A percentile compares a stretch with the other conserved stretches of the same genome.
phyloP scores from a whole-genome alignment of 305 asterid genomes.

The Fraxinus sp. region DNA sequence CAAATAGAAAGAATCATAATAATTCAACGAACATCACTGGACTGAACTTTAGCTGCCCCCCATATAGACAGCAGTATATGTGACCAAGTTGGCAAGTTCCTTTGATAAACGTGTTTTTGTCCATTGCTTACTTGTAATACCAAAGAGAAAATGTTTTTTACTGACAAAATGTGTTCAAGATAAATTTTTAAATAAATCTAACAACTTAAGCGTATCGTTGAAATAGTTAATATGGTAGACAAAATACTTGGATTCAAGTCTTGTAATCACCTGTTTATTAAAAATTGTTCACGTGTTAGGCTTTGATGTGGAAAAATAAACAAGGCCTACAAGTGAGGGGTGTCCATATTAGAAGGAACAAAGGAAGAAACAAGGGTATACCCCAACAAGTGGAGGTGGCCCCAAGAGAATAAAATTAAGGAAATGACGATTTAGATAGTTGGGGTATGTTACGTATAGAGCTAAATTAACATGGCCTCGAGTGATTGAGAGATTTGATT shows the following conservation, averaged over 20 bases:
- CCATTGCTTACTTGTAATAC: neutral
- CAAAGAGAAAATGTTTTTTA: neutral
- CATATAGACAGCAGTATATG: neutral
- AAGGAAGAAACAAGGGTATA: neutral
- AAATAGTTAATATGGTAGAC: neutral
- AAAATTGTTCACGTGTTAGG: neutral
- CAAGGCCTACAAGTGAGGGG: neutral
- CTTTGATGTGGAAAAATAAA: neutral
- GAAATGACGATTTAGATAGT: neutral
- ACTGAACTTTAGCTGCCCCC: neutral
- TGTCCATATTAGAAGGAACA: neutral
- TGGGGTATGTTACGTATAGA: neutral
- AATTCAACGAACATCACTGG: neutral
- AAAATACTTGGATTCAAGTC: neutral
- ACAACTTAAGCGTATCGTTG: neutral
- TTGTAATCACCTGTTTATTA: neutral
- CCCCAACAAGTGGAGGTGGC: neutral
- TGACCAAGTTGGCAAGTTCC: neutral
- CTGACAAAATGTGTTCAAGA: constrained; percentile 12
- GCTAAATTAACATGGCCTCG: neutral
- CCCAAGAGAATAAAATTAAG: neutral
- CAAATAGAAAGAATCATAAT: neutral
- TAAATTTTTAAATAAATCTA: neutral
- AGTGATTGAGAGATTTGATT: neutral
- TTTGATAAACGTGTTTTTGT: neutral